Evolutionary conservation across 345 rosid species (phyloP).

Genomic region (Populus deltoides): DNA sequence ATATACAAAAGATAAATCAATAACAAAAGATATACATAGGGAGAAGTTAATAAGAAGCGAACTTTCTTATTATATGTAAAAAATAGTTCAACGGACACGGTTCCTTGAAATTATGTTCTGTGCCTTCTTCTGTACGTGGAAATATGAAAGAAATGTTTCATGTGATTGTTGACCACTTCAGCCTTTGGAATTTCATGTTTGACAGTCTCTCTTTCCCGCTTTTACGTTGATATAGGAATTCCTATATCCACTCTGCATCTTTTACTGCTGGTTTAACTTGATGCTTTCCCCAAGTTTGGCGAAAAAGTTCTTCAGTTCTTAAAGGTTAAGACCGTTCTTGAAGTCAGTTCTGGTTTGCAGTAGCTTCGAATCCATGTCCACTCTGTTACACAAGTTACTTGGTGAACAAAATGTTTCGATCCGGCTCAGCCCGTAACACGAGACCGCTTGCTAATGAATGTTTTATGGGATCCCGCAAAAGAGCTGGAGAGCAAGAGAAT

Average conservation of each 20-base stretch:
- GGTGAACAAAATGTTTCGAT: background rate
- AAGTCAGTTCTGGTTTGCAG: background rate
- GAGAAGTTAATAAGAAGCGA: background rate
- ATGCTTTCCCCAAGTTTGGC: background rate
- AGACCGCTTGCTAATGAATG: background rate
- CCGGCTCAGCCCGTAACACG: background rate
- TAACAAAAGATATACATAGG: background rate
- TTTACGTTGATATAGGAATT: background rate
- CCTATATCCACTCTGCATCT: background rate
- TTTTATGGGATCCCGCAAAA: too few species aligned
- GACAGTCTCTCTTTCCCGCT: background rate
- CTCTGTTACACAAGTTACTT: too few species aligned
- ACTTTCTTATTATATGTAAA: conserved; percentile 4
- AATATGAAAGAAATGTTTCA: conserved; percentile 16
- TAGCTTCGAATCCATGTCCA: background rate
- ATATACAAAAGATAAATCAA: background rate
- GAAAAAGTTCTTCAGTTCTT: background rate
- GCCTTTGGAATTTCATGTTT: conserved; percentile 9
- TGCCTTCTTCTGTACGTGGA: conserved; percentile 67
- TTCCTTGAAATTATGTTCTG: conserved; percentile 20
- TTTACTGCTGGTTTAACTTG: background rate
- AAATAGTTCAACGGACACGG: conserved; percentile 1
- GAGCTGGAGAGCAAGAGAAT: too few species aligned
- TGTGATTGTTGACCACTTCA: conserved; percentile 6
- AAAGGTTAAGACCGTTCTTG: background rate